Evolutionary conservation across 2,329 filamentous ascomycete species (phyloP), one percentile per base, ranked within the genome.

Genomic region (Apiospora saccharicola): DNA sequence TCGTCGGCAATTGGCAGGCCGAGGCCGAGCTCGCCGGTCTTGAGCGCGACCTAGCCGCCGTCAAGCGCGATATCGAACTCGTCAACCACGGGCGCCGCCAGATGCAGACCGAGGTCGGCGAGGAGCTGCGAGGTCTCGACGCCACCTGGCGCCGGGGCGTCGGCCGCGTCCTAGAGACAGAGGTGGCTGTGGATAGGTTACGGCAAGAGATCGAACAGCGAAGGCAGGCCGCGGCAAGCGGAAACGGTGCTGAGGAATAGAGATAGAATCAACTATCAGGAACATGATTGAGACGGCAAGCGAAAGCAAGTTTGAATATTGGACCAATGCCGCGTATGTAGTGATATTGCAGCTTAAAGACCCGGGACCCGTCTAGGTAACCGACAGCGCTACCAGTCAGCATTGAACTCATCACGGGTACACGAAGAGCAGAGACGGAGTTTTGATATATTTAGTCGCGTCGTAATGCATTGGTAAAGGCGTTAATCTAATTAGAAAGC

Each of bases 71-170:
- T 75, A 88, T 95, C 68, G 95, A 98, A 80, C 80, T 89, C 49
- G 86, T 96, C 13, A 95, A 95, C 75, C 85, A 92, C 73, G 86
- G 89, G 78, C 87, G 96, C 72, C 91, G 92, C 77, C 82, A 86
- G 34, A 86, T 87, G 67, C 96, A 98, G 84, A 90, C 92, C 73
- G 90, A 87, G 51, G 91, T 91, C 2, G 89, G 86, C 67, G 93
- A 88, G 6, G 96, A 98, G 86, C 85, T 98, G 79, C 85, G 85
- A 72, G 88, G 89, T 4, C 82, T 97, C 47, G 94, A 97, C 78
- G 90, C 94, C 73, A 89, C 88, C 3, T 98, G 96, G 96, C 91
- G 89, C 82, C 88, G 86, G 69, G 94, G 94, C 34, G 90, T 98
- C 1, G 93, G 93, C 3, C 88, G 90, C 73, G 91, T 96, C 67